phyloP scores from a whole-genome alignment of 345 rosid species.

The Salix suchowensis region DNA sequence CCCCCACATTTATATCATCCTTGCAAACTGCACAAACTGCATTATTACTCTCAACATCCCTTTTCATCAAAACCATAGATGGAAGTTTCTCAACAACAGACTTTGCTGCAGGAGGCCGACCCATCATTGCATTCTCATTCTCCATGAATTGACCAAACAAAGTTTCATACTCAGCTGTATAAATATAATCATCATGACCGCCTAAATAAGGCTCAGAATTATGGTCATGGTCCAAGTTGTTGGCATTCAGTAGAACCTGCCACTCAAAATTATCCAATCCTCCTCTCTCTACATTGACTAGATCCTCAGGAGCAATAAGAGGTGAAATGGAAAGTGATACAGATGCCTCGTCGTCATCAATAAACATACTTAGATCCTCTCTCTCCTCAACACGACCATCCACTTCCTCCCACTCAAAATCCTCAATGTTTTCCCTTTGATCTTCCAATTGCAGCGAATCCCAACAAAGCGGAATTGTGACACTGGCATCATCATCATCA shows the following conservation, averaged over 20 bases:
- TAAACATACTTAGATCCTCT: slow-evolving; percentile 49
- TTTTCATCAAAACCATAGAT: slow-evolving; percentile 39
- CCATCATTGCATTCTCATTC: slow-evolving; percentile 49
- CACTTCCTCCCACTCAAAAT: slow-evolving; percentile 94
- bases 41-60: slow-evolving; percentile 42
- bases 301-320: slow-evolving; percentile 47
- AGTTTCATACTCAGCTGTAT: slow-evolving; percentile 64
- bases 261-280: slow-evolving; percentile 55
- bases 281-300: slow-evolving; percentile 47
- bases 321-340: slow-evolving; percentile 56
- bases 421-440: slow-evolving; percentile 53
- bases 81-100: slow-evolving; percentile 59
- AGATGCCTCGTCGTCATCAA: slow-evolving; percentile 59
- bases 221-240: slow-evolving; percentile 47
- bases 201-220: slow-evolving; percentile 44
- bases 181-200: slow-evolving; percentile 49
- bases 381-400: slow-evolving; percentile 65
- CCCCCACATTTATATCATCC: slow-evolving; percentile 61
- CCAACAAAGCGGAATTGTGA: slow-evolving; percentile 58
- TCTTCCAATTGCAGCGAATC: slow-evolving; percentile 74
- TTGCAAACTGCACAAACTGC: slow-evolving; percentile 76
- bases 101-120: slow-evolving; percentile 68
- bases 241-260: slow-evolving; percentile 73
- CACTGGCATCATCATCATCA: slow-evolving; percentile 47
- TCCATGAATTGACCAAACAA: slow-evolving; percentile 78